These are phyloP conservation scores for Colletotrichum karsti DNA, from an alignment of 2,329 filamentous ascomycete genomes.

Conservation along the genomic window DNA sequence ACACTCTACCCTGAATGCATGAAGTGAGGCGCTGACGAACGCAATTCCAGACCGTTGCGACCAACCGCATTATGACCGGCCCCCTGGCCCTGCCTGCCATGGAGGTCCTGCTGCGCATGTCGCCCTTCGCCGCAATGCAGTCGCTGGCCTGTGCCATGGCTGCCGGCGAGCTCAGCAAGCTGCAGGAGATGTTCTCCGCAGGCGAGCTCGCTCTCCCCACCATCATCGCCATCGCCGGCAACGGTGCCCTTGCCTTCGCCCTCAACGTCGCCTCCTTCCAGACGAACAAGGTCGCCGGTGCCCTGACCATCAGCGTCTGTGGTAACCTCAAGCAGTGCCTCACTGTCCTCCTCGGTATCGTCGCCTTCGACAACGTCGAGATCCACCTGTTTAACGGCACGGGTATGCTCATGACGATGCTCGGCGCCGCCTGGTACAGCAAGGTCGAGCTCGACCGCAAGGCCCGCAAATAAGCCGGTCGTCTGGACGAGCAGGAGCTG, in stretches of 20 bases:
- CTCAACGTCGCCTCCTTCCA: slow-evolving; percentile 66
- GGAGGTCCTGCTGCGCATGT: slow-evolving; percentile 70
- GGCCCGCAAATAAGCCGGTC: slow-evolving; percentile 31
- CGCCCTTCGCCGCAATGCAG: slow-evolving; percentile 66
- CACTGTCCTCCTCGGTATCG: slow-evolving; percentile 62
- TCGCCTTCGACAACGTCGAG: slow-evolving; percentile 56
- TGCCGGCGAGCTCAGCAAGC: slow-evolving; percentile 59
- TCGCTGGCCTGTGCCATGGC: slow-evolving; percentile 59
- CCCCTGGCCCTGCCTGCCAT: slow-evolving; percentile 64
- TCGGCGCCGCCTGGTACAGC: slow-evolving; percentile 66
- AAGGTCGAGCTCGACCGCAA: slow-evolving; percentile 63
- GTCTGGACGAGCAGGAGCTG: background rate
- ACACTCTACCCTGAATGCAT: background rate
- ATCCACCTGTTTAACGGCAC: slow-evolving; percentile 62
- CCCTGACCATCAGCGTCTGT: slow-evolving; percentile 67
- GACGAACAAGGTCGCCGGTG: slow-evolving; percentile 65
- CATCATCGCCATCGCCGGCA: slow-evolving; percentile 54
- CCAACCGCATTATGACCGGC: slow-evolving; percentile 72
- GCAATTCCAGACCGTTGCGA: slow-evolving; percentile 60
- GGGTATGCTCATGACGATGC: slow-evolving; percentile 63
- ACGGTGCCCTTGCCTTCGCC: slow-evolving; percentile 62
- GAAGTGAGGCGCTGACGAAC: slow-evolving; percentile 7
- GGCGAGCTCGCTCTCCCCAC: slow-evolving; percentile 44
- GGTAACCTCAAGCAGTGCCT: slow-evolving; percentile 67
- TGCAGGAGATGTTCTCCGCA: slow-evolving; percentile 45